These are phyloP conservation scores for Phyllosticta citrichinensis DNA, from an alignment of 2,329 filamentous ascomycete species.

Conservation along the genomic window DNA sequence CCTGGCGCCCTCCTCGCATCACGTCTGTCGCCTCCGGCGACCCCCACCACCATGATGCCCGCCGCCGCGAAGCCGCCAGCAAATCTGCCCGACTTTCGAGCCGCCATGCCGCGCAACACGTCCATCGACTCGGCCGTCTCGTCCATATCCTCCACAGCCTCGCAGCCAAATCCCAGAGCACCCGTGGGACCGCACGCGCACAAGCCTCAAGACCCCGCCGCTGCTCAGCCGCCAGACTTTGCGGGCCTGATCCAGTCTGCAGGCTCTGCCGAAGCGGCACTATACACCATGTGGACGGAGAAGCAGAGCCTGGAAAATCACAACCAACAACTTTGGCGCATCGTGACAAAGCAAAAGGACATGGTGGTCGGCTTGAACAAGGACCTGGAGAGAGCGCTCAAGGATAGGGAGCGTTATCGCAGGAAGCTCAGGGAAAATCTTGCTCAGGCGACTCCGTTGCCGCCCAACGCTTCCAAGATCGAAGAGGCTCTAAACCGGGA, in stretches of 20 bases:
- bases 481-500: slow-evolving; percentile 24
- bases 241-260: slow-evolving; percentile 69
- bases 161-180: slow-evolving; percentile 43
- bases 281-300: slow-evolving; percentile 80
- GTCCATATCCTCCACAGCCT: slow-evolving; percentile 41
- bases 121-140: slow-evolving; percentile 95
- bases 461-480: slow-evolving; percentile 22
- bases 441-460: slow-evolving; percentile 33
- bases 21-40: slow-evolving; percentile 23
- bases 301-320: slow-evolving; percentile 83
- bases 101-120: slow-evolving; percentile 55
- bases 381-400: slow-evolving; percentile 79
- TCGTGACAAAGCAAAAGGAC: slow-evolving; percentile 91
- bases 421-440: slow-evolving; percentile 76
- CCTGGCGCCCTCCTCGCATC: slow-evolving; percentile 22
- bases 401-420: slow-evolving; percentile 90
- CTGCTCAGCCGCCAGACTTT: slow-evolving; percentile 54
- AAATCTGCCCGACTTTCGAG: slow-evolving; percentile 21
- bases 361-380: slow-evolving; percentile 93
- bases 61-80: slow-evolving; percentile 22
- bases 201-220: slow-evolving; percentile 35
- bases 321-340: slow-evolving; percentile 84
- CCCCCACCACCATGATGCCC: slow-evolving; percentile 27
- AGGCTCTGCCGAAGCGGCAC: slow-evolving; percentile 79
- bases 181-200: slow-evolving; percentile 12